Percentiles rank a stretch among this genome's conserved stretches.
Evolutionary conservation across 208 protist genomes (phyloP).

Genomic region (Crithidia expoeki): DNA sequence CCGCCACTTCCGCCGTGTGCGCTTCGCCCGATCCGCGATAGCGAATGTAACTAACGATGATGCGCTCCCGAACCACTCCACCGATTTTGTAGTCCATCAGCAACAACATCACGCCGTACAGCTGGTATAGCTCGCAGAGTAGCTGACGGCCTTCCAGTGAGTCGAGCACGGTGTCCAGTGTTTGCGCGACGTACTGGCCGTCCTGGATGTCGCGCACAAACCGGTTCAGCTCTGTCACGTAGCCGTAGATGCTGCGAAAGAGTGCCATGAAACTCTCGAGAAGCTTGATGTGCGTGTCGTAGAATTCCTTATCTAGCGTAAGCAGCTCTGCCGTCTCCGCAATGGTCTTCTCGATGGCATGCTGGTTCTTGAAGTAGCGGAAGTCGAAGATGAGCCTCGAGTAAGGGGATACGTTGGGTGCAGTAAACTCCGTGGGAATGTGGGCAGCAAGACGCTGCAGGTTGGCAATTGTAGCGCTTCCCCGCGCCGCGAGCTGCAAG

Average conservation of each 20-base stretch:
- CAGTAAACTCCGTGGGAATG: conserved; percentile 90
- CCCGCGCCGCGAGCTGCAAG: conserved; percentile 88
- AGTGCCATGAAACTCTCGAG: conserved; percentile 96
- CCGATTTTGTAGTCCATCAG: conserved; percentile 94
- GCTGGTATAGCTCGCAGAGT: conserved; percentile 89
- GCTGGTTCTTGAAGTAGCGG: conserved; percentile 84
- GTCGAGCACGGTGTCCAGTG: conserved; percentile 91
- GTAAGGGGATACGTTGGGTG: conserved; percentile 68
- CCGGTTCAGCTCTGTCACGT: conserved; percentile 91
- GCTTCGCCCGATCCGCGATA: conserved; percentile 92
- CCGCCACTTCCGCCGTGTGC: conserved; percentile 95
- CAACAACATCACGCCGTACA: conserved; percentile 97
- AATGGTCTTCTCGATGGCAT: conserved; percentile 85
- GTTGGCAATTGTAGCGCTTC: conserved; percentile 94
- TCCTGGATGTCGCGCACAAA: conserved; percentile 94
- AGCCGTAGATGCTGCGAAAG: conserved; percentile 97
- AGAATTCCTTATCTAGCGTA: conserved; percentile 79
- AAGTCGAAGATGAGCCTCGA: conserved; percentile 94
- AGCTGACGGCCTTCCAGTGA: conserved; percentile 97
- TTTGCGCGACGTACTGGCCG: conserved; percentile 90
- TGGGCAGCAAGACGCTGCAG: conserved; percentile 90
- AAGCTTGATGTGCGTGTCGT: conserved; percentile 94
- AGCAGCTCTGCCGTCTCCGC: conserved; percentile 56
- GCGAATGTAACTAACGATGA: conserved; percentile 97
- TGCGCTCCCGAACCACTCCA: conserved; percentile 93